Evolutionary conservation across 768 basidiomycete genomes (phyloP).

Genomic region (Trametes maxima): DNA sequence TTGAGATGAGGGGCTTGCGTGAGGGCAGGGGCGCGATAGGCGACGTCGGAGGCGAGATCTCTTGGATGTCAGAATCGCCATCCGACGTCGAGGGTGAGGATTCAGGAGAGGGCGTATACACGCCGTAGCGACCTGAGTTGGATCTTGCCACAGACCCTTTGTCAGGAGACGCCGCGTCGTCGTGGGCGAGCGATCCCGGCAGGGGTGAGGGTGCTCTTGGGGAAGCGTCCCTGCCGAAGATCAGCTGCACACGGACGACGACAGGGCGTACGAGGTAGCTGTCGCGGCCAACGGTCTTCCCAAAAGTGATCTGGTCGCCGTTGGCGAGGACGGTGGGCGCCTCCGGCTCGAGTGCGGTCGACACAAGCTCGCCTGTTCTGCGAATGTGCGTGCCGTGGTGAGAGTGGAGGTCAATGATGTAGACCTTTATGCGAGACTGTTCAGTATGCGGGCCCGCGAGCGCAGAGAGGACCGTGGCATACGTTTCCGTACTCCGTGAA

Average conservation of each 20-base stretch:
- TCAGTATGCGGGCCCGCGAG: conserved; percentile 25
- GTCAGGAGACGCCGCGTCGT: conserved; percentile 23
- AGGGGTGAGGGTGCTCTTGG: conserved; percentile 11
- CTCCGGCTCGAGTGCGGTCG: conserved; percentile 55
- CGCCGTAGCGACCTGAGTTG: conserved; percentile 64
- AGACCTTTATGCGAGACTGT: conserved; percentile 49
- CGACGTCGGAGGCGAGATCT: conserved; percentile 24
- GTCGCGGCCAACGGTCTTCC: conserved; percentile 70
- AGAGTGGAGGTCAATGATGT: conserved; percentile 68
- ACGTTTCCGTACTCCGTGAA: conserved; percentile 75
- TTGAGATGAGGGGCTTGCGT: not conserved
- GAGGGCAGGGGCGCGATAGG: conserved; percentile 7
- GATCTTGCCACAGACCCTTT: conserved; percentile 32
- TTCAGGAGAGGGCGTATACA: conserved; percentile 42
- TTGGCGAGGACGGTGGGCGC: conserved; percentile 58
- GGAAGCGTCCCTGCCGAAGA: conserved; percentile 36
- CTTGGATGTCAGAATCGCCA: conserved; percentile 37
- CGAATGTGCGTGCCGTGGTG: conserved; percentile 78
- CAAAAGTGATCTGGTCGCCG: conserved; percentile 76
- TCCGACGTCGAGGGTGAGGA: conserved; percentile 46
- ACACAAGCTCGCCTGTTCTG: conserved; percentile 50
- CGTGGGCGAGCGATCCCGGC: conserved; percentile 10
- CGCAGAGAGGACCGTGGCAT: conserved; percentile 27
- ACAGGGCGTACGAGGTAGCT: conserved; percentile 64
- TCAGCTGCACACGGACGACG: conserved; percentile 59